Conservation (phyloP, 306 rosid species). For the Rosa rugosa region DNA sequence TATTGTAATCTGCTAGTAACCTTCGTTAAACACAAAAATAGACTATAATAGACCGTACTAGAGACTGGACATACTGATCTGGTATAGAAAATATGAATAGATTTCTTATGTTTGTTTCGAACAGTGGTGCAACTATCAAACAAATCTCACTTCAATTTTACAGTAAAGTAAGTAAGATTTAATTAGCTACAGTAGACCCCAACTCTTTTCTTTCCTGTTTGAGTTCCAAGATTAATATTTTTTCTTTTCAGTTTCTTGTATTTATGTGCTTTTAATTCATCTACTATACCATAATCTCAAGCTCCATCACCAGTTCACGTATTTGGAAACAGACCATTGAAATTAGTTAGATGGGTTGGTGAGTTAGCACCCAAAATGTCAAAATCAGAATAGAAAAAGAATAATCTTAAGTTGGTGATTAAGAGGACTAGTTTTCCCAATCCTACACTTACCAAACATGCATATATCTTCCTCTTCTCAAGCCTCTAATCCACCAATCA, state of each 20-base stretch:
- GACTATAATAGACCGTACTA: too few relatives aligned
- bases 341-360: constrained; percentile 53
- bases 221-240: constrained; percentile 9
- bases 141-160: constrained; percentile 30
- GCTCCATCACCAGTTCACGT: constrained; percentile 37
- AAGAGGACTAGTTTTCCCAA: not conserved
- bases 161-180: constrained; percentile 25
- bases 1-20: too few relatives aligned
- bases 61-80: too few relatives aligned
- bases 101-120: not conserved
- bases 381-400: constrained; percentile 26
- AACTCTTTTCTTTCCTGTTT: constrained; percentile 8
- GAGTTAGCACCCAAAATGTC: constrained; percentile 57
- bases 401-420: constrained; percentile 35
- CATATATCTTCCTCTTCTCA: too few relatives aligned
- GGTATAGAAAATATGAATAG: not conserved
- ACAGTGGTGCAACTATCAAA: constrained; percentile 42
- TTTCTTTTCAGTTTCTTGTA: not conserved
- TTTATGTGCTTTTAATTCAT: not conserved
- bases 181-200: constrained; percentile 38
- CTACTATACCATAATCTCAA: not conserved
- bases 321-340: constrained; percentile 36
- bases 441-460: too few relatives aligned
- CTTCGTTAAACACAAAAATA: too few relatives aligned
- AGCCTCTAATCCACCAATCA: too few relatives aligned